Evolutionary conservation across 106 monocot species (phyloP).

Genomic region (Posidonia australis): DNA sequence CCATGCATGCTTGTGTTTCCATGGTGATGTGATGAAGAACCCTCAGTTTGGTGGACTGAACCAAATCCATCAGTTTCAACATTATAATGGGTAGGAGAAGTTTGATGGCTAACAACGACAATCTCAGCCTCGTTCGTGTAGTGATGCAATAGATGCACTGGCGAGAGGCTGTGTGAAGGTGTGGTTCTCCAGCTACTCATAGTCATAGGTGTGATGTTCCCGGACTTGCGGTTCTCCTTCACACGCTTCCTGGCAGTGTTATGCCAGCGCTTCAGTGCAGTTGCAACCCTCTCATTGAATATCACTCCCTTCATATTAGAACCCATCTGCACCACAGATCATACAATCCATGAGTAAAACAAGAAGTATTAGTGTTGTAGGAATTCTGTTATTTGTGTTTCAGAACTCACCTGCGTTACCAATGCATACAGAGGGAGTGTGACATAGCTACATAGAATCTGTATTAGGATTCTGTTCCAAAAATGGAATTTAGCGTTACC

Average conservation of each 20-base stretch:
- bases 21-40: conserved; percentile 7
- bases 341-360: not conserved
- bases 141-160: conserved; percentile 28
- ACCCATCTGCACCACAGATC: conserved; percentile 23
- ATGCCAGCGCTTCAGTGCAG: conserved; percentile 27
- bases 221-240: conserved; percentile 26
- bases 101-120: conserved; percentile 8
- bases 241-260: conserved; percentile 18
- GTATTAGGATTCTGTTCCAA: conserved; percentile 15
- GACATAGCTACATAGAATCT: conserved; percentile 34
- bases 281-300: conserved; percentile 29
- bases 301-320: conserved; percentile 32
- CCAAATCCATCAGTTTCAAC: conserved; percentile 5
- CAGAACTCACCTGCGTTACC: conserved; percentile 25
- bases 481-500: not conserved
- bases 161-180: conserved; percentile 19
- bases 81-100: conserved; percentile 10
- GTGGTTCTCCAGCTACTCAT: conserved; percentile 16
- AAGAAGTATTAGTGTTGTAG: not conserved
- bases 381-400: not conserved
- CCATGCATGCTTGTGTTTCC: too few species aligned
- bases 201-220: conserved; percentile 10
- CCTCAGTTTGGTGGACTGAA: not conserved
- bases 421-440: conserved; percentile 35
- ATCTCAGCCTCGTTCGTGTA: conserved; percentile 7